These are phyloP conservation scores for Cordyceps pruinosa DNA, from an alignment of 2,329 filamentous ascomycete genomes.

Conservation along the genomic window DNA sequence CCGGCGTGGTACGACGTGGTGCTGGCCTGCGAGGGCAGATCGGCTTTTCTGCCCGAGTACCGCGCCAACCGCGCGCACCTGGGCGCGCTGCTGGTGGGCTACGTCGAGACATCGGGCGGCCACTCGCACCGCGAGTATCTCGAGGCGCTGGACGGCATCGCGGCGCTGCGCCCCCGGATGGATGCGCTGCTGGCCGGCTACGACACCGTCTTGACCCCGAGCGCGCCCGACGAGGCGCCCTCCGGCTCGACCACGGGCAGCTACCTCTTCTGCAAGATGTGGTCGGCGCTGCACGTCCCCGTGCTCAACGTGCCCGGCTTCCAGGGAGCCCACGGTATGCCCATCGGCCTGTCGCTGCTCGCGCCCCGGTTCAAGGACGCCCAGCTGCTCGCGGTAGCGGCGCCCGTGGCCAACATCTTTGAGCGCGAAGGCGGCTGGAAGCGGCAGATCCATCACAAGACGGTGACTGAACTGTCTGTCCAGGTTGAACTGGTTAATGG, in stretches of 20 bases:
- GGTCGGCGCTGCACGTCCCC: conserved; percentile 55
- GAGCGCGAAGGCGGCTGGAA: conserved; percentile 27
- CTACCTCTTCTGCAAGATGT: conserved; percentile 42
- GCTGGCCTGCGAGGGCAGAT: conserved; percentile 44
- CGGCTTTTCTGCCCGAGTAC: conserved; percentile 49
- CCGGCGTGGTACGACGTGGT: conserved; percentile 46
- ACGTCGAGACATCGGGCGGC: conserved; percentile 42
- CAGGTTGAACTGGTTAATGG: no score
- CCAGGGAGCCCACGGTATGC: conserved; percentile 43
- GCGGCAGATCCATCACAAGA: conserved; percentile 1
- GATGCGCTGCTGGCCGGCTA: conserved; percentile 47
- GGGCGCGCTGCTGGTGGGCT: conserved; percentile 34
- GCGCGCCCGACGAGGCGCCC: conserved; percentile 53
- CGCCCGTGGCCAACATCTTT: conserved; percentile 30
- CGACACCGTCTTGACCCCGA: conserved; percentile 50
- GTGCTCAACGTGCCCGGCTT: conserved; percentile 61
- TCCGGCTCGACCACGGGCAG: conserved; percentile 43
- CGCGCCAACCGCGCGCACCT: conserved; percentile 40
- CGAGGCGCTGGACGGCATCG: conserved; percentile 46
- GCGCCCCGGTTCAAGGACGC: conserved; percentile 40
- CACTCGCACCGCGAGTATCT: conserved; percentile 42
- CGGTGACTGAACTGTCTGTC: no score
- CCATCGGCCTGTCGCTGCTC: conserved; percentile 51
- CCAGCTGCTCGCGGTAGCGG: conserved; percentile 36
- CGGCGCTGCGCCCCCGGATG: conserved; percentile 44